phyloP scores from a whole-genome alignment of 192 early-diverging fungal species.

The Mortierella claussenii region DNA sequence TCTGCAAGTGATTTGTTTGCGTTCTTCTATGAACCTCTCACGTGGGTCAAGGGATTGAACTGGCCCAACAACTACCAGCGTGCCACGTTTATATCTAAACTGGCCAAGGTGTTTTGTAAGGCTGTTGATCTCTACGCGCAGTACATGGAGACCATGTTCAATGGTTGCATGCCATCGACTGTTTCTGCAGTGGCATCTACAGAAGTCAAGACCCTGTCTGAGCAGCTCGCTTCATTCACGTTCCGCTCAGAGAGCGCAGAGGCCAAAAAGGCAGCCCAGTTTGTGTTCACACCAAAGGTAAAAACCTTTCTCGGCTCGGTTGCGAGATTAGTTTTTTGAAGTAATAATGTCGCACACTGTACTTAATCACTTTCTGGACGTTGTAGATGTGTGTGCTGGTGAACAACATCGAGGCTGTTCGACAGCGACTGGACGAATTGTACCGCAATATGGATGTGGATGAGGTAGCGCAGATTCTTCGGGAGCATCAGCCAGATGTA shows the following conservation, averaged over 20 bases:
- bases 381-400: conserved; percentile 69
- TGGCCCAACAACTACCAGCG: conserved; percentile 70
- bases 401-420: conserved; percentile 68
- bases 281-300: conserved; percentile 65
- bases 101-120: conserved; percentile 73
- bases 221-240: conserved; percentile 52
- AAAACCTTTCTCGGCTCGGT: too few species aligned
- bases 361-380: not conserved
- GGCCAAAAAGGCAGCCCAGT: conserved; percentile 51
- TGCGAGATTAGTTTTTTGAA: too few species aligned
- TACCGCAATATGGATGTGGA: conserved; percentile 69
- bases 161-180: conserved; percentile 49
- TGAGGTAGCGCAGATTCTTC: conserved; percentile 57
- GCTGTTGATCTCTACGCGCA: conserved; percentile 71
- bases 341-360: not conserved
- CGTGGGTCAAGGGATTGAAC: conserved; percentile 74
- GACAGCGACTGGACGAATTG: conserved; percentile 59
- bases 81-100: conserved; percentile 70
- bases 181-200: conserved; percentile 39
- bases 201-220: conserved; percentile 32
- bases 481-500: conserved; percentile 31
- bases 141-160: conserved; percentile 60
- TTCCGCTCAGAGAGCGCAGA: conserved; percentile 54
- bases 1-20: conserved; percentile 85
- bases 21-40: conserved; percentile 77